Evolutionary conservation across 129 eudicot species (phyloP), one percentile per base, ranked within the genome.

Genomic region (Tagetes erecta): DNA sequence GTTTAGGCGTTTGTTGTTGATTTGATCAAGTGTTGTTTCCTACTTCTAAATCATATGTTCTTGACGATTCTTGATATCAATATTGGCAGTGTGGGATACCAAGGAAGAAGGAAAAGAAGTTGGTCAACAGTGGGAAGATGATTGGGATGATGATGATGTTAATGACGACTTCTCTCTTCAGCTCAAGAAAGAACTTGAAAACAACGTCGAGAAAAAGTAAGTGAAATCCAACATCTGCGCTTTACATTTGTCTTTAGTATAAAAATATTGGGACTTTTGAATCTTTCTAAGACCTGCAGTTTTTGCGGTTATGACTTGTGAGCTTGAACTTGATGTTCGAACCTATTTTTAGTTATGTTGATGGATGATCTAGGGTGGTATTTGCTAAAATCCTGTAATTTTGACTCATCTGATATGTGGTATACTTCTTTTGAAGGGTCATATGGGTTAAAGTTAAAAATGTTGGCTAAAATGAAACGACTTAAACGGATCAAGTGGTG

Each of bases 71-170:
- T 20, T 56, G 51, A 56, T 58, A 47, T 39, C 5, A 66, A 51
- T 51, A 62, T 20, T 80, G 57, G 72, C 78, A 89, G 98, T 86
- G 82, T 85, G 91, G 91, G 94, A 87, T 60, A 86, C 64, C 59
- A 85, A 85, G 76, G 93, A 89, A 78, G 90, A 84, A 58, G 96
- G 88, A 38, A 87, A 83, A 73, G 98, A 83, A 76, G 64, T 84
- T 11, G 83, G 87, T 46, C 98, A 92, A 70, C 95, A 89, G 38
- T 92, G 98, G 98, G 98, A 92, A 78, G 96, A 92, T 72, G 96
- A 89, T 73, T 92, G 96, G 98, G 98, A 92, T 83, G 98, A 92
- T 72, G 98, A 92, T 72, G 98, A 92, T 79, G 98, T 92, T 59
- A 92, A 84, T 67, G 98, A 89, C 75, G 98, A 92, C 73, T 92